Evolutionary conservation across 179 eudicot genomes (phyloP).

Genomic region (Carnegiea gigantea): DNA sequence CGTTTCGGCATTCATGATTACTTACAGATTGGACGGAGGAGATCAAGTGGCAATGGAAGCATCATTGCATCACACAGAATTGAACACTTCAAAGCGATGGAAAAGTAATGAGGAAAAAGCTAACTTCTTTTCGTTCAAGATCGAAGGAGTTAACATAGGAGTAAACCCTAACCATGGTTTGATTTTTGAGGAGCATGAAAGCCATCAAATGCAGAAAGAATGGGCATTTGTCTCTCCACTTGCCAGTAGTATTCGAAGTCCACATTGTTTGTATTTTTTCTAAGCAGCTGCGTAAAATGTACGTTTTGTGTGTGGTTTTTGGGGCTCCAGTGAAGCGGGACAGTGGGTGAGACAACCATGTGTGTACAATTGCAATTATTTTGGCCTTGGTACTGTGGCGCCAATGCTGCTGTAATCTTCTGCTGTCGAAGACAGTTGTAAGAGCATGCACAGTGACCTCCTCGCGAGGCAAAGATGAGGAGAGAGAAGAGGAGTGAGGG

Average conservation of each 20-base stretch:
- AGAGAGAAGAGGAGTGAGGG: too few species aligned
- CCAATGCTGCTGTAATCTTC: not conserved
- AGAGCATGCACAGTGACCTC: too few species aligned
- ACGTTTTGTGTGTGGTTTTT: conserved; percentile 18
- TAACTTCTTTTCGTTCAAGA: not conserved
- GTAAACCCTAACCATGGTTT: not conserved
- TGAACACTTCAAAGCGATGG: not conserved
- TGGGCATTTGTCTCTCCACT: conserved; percentile 10
- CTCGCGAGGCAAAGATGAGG: too few species aligned
- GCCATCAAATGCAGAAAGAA: not conserved
- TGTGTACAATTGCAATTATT: not conserved
- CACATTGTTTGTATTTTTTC: conserved; percentile 11
- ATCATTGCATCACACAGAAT: not conserved
- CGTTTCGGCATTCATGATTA: conserved; percentile 10
- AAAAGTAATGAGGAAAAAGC: not conserved
- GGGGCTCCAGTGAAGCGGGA: too few species aligned
- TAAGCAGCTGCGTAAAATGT: conserved; percentile 11
- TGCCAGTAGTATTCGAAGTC: not conserved
- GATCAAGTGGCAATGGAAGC: not conserved
- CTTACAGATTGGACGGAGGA: conserved; percentile 4
- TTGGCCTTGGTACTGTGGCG: not conserved
- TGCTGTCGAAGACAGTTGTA: not conserved
- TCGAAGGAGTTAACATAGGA: conserved; percentile 9
- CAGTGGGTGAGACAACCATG: too few species aligned
- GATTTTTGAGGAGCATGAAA: too few species aligned